Percentiles rank a stretch among this genome's conserved stretches.
These are phyloP conservation scores for Mortierella sp. DNA, from an alignment of 371 early-diverging fungal species.

Conservation along the genomic window DNA sequence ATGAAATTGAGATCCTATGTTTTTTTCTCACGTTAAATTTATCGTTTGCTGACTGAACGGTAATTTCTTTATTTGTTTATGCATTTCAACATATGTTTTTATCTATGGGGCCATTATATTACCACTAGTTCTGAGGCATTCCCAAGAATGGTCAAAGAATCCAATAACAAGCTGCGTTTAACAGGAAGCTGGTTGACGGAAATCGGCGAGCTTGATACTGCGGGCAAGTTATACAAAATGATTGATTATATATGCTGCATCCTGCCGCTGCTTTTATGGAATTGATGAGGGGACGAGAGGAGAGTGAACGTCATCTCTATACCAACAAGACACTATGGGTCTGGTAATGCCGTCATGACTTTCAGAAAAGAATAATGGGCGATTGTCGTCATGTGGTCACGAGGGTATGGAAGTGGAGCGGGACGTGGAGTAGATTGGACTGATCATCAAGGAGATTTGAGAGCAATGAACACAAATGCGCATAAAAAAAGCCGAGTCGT, in stretches of 20 bases:
- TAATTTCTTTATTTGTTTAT: not conserved
- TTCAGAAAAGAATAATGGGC: not conserved
- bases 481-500: not conserved
- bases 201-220: conserved; percentile 90
- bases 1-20: not conserved
- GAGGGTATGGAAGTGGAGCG: not conserved
- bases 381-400: conserved; percentile 5
- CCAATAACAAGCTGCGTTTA: conserved; percentile 78
- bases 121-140: conserved; percentile 73
- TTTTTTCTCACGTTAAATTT: conserved; percentile 6
- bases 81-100: not conserved
- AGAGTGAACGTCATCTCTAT: not conserved
- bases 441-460: conserved; percentile 3
- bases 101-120: not conserved
- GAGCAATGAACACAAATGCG: conserved; percentile 34
- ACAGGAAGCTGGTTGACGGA: conserved; percentile 91
- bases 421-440: not conserved
- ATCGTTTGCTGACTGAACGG: not conserved
- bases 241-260: not conserved
- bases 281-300: not conserved
- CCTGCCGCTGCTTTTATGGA: not conserved
- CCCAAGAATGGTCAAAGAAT: conserved; percentile 81
- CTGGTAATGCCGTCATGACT: not conserved
- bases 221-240: conserved; percentile 63
- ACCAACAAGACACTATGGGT: not conserved